Conservation (phyloP, 1,139 yeast species). For the Debaryomycetaceae sp. region DNA sequence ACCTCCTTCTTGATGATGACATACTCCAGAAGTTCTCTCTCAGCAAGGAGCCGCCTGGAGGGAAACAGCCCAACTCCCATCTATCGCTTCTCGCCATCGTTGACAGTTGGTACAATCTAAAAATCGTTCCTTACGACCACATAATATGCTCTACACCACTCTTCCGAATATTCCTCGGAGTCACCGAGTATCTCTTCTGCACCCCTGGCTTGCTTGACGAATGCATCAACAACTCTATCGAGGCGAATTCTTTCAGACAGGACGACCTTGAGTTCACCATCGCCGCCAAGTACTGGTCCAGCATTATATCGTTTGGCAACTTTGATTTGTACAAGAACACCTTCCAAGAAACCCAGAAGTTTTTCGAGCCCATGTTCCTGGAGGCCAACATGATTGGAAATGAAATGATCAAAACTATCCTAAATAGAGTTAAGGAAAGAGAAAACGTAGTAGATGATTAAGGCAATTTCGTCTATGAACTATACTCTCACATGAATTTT, state of each 20-base stretch:
- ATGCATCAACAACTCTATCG: conserved; percentile 68
- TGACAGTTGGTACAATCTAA: conserved; percentile 85
- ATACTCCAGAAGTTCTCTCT: conserved; percentile 77
- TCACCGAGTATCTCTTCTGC: conserved; percentile 85
- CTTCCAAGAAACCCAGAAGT: conserved; percentile 75
- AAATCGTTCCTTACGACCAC: conserved; percentile 91
- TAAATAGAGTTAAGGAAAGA: conserved; percentile 47
- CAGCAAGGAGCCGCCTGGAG: conserved; percentile 70
- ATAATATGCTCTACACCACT: conserved; percentile 93
- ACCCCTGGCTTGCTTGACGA: conserved; percentile 77
- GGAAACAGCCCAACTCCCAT: conserved; percentile 80
- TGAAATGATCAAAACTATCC: conserved; percentile 89
- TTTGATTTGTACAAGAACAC: conserved; percentile 66
- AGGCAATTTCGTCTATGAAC: background rate
- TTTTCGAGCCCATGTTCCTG: conserved; percentile 80
- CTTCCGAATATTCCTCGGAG: conserved; percentile 90
- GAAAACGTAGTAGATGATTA: conserved; percentile 13
- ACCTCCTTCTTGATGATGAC: conserved; percentile 73
- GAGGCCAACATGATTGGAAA: conserved; percentile 92
- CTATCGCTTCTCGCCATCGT: conserved; percentile 84
- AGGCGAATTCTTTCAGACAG: conserved; percentile 66
- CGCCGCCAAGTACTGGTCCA: conserved; percentile 84
- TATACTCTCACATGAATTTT: background rate
- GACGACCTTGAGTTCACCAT: conserved; percentile 86
- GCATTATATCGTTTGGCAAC: conserved; percentile 72